Evolutionary conservation across 768 basidiomycete species (phyloP).

Genomic region (Boletus rubroflammeus): DNA sequence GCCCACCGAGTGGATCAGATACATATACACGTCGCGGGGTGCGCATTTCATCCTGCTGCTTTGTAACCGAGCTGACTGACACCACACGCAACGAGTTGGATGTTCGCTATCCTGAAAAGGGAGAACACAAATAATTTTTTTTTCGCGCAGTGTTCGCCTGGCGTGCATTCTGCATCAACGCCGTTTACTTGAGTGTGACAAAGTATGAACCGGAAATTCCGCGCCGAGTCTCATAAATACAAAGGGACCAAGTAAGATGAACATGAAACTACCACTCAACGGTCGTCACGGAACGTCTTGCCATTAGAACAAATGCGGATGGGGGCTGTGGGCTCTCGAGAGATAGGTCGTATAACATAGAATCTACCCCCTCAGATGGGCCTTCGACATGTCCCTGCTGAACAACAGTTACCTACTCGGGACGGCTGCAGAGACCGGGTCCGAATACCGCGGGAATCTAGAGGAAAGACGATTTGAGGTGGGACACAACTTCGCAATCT

Average conservation of each 20-base stretch:
- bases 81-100: background rate
- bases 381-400: background rate
- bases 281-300: background rate
- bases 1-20: background rate
- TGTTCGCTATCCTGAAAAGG: background rate
- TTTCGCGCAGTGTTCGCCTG: background rate
- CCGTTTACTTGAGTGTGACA: conserved; percentile 12
- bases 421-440: background rate
- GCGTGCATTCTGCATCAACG: conserved; percentile 11
- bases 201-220: conserved; percentile 17
- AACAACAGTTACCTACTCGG: background rate
- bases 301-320: background rate
- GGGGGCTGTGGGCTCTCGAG: conserved; percentile 3
- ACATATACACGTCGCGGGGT: background rate
- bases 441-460: conserved; percentile 17
- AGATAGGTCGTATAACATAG: background rate
- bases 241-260: background rate
- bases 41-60: background rate
- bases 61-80: background rate
- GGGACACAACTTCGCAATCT: conserved; percentile 1
- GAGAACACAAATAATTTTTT: background rate
- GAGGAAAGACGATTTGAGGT: background rate
- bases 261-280: background rate
- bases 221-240: background rate
- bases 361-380: background rate